Evolutionary conservation across 768 basidiomycete genomes (phyloP).

Genomic region (Lentinus brumalis): DNA sequence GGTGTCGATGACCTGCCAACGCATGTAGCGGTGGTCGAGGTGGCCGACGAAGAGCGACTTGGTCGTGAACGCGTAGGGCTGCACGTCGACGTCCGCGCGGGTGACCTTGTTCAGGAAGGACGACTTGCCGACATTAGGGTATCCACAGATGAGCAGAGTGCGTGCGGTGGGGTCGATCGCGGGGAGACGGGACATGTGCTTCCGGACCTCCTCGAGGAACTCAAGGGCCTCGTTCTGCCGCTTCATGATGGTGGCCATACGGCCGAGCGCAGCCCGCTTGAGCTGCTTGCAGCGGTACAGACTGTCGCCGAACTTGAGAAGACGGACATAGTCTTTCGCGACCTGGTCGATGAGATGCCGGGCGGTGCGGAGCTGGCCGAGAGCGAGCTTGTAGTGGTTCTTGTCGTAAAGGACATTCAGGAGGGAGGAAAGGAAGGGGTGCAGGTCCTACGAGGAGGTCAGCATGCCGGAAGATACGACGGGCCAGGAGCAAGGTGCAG

Average conservation of each 20-base stretch:
- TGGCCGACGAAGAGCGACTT: slow-evolving; percentile 99
- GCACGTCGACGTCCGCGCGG: slow-evolving; percentile 98
- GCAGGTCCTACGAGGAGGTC: slow-evolving; percentile 64
- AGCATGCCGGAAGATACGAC: neutral
- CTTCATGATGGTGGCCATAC: slow-evolving; percentile 99
- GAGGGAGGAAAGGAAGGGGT: slow-evolving; percentile 93
- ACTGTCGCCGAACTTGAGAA: slow-evolving; percentile 98
- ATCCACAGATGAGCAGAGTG: slow-evolving; percentile 96
- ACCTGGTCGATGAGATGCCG: slow-evolving; percentile 96
- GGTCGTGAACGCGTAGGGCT: slow-evolving; percentile 99
- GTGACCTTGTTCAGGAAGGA: slow-evolving; percentile 99
- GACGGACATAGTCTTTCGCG: slow-evolving; percentile 93
- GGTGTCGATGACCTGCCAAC: slow-evolving; percentile 99
- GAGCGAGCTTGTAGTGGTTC: slow-evolving; percentile 98
- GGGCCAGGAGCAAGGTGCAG: neutral
- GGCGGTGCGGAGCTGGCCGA: slow-evolving; percentile 95
- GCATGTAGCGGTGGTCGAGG: slow-evolving; percentile 97
- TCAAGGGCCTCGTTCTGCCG: slow-evolving; percentile 98
- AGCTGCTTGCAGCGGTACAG: slow-evolving; percentile 98
- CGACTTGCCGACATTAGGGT: slow-evolving; percentile 99
- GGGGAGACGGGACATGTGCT: slow-evolving; percentile 98
- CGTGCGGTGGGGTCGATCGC: slow-evolving; percentile 98
- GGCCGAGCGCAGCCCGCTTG: slow-evolving; percentile 95
- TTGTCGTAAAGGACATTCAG: slow-evolving; percentile 99
- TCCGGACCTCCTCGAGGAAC: slow-evolving; percentile 98